A percentile compares a stretch with the other conserved stretches of the same genome.
Evolutionary conservation across 2,329 filamentous ascomycete genomes (phyloP).

Genomic region (Verticillium alfalfae): DNA sequence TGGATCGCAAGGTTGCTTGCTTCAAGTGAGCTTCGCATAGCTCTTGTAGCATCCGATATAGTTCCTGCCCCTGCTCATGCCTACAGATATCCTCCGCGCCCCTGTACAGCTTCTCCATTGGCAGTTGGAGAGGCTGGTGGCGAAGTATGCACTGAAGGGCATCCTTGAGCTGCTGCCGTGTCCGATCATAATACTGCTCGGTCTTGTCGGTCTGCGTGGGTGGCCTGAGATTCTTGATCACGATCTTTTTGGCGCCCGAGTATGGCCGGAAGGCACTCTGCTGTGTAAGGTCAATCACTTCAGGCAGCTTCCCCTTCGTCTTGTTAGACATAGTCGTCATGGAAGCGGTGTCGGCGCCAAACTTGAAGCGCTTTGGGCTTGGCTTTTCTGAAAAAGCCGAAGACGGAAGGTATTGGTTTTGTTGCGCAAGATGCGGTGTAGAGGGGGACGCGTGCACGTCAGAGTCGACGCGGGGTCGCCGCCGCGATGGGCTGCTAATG

Average conservation of each 20-base stretch:
- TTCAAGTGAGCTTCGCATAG: slow-evolving; percentile 66
- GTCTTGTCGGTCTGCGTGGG: slow-evolving; percentile 54
- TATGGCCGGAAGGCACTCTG: slow-evolving; percentile 60
- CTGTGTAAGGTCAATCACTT: slow-evolving; percentile 27
- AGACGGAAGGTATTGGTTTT: neutral
- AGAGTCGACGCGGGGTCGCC: slow-evolving; percentile 29
- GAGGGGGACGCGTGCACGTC: slow-evolving; percentile 19
- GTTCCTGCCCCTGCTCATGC: slow-evolving; percentile 62
- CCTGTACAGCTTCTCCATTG: slow-evolving; percentile 85
- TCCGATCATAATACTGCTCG: slow-evolving; percentile 71
- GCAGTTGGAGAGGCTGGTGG: slow-evolving; percentile 55
- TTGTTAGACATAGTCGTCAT: slow-evolving; percentile 15
- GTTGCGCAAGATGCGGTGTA: neutral
- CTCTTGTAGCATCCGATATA: slow-evolving; percentile 61
- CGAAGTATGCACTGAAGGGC: slow-evolving; percentile 71
- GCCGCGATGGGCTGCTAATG: slow-evolving; percentile 26
- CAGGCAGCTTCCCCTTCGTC: slow-evolving; percentile 33
- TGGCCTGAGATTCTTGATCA: slow-evolving; percentile 85
- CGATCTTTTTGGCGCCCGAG: slow-evolving; percentile 73
- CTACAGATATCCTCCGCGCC: slow-evolving; percentile 89
- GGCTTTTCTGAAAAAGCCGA: neutral
- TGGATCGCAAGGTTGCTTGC: slow-evolving; percentile 40
- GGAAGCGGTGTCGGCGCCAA: slow-evolving; percentile 4
- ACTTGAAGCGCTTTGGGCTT: slow-evolving; percentile 11
- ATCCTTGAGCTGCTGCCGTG: slow-evolving; percentile 66